Percentiles rank a stretch among this genome's conserved stretches.
phyloP scores from a whole-genome alignment of 2,329 filamentous ascomycete species.

The Colletotrichum tropicicola region DNA sequence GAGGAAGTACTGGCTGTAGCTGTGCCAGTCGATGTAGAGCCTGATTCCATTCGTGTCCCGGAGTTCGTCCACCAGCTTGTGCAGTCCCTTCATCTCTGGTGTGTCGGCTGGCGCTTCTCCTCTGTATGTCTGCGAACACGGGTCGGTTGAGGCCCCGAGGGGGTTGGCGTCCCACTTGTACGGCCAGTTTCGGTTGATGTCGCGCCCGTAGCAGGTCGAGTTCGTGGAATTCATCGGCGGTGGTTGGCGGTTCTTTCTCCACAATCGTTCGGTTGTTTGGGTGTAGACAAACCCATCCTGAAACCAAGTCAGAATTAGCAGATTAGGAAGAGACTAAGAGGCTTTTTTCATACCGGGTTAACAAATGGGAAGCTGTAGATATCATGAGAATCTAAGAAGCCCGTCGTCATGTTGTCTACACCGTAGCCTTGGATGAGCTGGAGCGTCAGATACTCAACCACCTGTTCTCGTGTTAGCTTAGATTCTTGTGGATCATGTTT shows the following conservation, averaged over 20 bases:
- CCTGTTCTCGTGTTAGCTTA: conserved; percentile 39
- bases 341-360: conserved; percentile 51
- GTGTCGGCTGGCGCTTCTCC: conserved; percentile 49
- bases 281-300: conserved; percentile 53
- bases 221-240: conserved; percentile 33
- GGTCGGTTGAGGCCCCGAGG: conserved; percentile 55
- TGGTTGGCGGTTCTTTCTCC: conserved; percentile 61
- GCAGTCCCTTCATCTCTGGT: conserved; percentile 56
- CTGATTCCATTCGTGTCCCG: conserved; percentile 46
- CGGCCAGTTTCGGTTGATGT: conserved; percentile 65
- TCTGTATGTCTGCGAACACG: conserved; percentile 55
- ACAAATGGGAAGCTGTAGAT: conserved; percentile 62
- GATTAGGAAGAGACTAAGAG: too few species aligned
- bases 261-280: conserved; percentile 54
- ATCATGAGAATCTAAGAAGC: conserved; percentile 63
- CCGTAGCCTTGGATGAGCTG: conserved; percentile 53
- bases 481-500: too few species aligned
- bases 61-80: conserved; percentile 40
- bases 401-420: conserved; percentile 43
- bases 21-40: conserved; percentile 58
- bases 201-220: conserved; percentile 53
- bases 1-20: conserved; percentile 53
- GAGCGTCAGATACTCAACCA: conserved; percentile 57
- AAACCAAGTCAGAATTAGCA: neutral
- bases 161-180: conserved; percentile 54